phyloP scores from a whole-genome alignment of 1,284 basidiomycete genomes.

The Cutaneotrichosporon spelunceum region DNA sequence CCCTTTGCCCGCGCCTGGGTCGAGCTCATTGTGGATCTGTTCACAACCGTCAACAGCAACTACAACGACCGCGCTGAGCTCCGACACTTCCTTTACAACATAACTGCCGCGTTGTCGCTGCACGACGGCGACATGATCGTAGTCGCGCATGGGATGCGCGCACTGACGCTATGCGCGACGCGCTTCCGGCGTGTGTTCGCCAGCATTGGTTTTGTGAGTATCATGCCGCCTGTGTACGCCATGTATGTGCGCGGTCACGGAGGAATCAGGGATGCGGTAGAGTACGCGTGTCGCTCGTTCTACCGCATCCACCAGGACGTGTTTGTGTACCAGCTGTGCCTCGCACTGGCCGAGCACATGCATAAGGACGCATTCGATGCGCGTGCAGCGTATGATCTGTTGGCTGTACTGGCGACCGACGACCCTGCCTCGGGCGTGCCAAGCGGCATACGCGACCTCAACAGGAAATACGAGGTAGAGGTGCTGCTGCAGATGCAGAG shows the following conservation, averaged over 20 bases:
- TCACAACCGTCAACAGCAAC: constrained; percentile 70
- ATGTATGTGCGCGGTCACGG: constrained; percentile 62
- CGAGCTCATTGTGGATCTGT: constrained; percentile 66
- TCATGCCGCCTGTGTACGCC: constrained; percentile 67
- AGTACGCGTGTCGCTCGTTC: constrained; percentile 69
- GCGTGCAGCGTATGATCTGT: constrained; percentile 47
- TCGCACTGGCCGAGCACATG: constrained; percentile 62
- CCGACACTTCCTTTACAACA: constrained; percentile 63
- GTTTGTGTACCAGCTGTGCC: constrained; percentile 67
- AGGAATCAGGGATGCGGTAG: constrained; percentile 62
- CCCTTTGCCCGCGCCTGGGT: constrained; percentile 65
- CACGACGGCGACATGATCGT: constrained; percentile 71
- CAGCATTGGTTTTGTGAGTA: constrained; percentile 66
- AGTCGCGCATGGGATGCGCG: constrained; percentile 62
- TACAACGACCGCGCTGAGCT: constrained; percentile 71
- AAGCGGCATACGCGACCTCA: constrained; percentile 66
- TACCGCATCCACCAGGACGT: constrained; percentile 70
- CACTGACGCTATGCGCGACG: constrained; percentile 68
- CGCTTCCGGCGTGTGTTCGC: constrained; percentile 70
- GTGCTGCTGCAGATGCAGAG: constrained; percentile 61
- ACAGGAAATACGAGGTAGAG: constrained; percentile 66
- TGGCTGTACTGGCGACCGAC: constrained; percentile 29
- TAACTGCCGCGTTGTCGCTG: constrained; percentile 63
- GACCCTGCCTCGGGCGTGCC: constrained; percentile 43
- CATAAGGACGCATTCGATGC: constrained; percentile 56